Conservation (phyloP, 2,329 filamentous ascomycete species). For the Bimuria novae-zelandiae region DNA sequence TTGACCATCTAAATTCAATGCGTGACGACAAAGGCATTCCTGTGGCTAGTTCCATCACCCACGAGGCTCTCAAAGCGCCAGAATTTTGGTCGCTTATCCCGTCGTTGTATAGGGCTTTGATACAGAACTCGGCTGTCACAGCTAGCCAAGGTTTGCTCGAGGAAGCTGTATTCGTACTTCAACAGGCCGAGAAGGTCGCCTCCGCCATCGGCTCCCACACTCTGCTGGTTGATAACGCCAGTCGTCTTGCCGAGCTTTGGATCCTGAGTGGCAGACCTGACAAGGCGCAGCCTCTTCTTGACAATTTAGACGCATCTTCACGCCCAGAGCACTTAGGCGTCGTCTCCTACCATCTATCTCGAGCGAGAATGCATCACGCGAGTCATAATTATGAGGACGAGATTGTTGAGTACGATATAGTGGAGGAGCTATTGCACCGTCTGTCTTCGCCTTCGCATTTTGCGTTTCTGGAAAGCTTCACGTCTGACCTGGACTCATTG, state of each 20-base stretch:
- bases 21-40: conserved; percentile 35
- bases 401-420: conserved; percentile 53
- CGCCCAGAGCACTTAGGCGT: conserved; percentile 56
- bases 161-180: conserved; percentile 85
- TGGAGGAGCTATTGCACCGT: conserved; percentile 51
- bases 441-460: conserved; percentile 46
- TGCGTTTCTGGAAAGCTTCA: conserved; percentile 30
- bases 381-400: conserved; percentile 55
- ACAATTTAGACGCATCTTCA: conserved; percentile 52
- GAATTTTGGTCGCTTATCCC: conserved; percentile 80
- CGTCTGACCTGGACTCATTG: conserved; percentile 39
- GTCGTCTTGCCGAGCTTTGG: conserved; percentile 55
- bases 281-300: conserved; percentile 57
- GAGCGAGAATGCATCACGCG: conserved; percentile 56
- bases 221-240: conserved; percentile 51
- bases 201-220: conserved; percentile 67
- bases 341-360: conserved; percentile 55
- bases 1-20: conserved; percentile 36
- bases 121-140: conserved; percentile 77
- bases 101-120: conserved; percentile 71
- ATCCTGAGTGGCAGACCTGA: conserved; percentile 55
- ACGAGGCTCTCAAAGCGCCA: conserved; percentile 60
- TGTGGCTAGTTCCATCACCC: conserved; percentile 49
- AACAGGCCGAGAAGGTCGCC: conserved; percentile 80
- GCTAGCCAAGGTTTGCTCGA: conserved; percentile 84